Percentiles rank a stretch among this genome's conserved stretches.
phyloP scores from a whole-genome alignment of 495 filamentous ascomycete genomes.

The Xylaria scruposa region DNA sequence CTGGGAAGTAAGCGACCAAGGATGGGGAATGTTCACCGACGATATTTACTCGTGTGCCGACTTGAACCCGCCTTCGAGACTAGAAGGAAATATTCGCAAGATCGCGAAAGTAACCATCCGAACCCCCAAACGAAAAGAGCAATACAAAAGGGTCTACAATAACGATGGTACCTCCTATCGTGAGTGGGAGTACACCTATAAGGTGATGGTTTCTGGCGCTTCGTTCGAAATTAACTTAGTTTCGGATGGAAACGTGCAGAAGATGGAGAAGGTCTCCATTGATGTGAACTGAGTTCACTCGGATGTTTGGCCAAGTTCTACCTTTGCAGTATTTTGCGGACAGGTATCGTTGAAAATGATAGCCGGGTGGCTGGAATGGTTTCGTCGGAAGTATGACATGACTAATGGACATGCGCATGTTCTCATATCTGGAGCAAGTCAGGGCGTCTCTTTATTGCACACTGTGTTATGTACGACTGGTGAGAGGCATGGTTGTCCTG shows the following conservation, averaged over 20 bases:
- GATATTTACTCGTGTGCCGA: not conserved
- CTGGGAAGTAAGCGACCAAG: not conserved
- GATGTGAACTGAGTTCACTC: not conserved
- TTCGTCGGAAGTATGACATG: not conserved
- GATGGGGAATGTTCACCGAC: not conserved
- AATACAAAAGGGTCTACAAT: not conserved
- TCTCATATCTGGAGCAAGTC: not conserved
- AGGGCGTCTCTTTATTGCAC: too few relatives aligned
- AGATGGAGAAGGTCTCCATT: not conserved
- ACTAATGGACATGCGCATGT: not conserved
- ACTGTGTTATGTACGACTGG: too few relatives aligned
- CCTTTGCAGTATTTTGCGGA: not conserved
- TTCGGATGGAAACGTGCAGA: slow-evolving; percentile 1
- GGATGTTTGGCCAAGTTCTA: too few relatives aligned
- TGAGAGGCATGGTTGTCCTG: too few relatives aligned
- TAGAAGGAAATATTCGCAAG: not conserved
- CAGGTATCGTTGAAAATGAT: not conserved
- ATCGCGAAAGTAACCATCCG: not conserved
- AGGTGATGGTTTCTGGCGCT: slow-evolving; percentile 9
- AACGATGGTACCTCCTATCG: not conserved
- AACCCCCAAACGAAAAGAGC: not conserved
- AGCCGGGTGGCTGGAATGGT: too few relatives aligned
- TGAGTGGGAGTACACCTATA: not conserved
- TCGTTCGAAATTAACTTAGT: not conserved
- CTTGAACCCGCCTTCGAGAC: not conserved